These are phyloP conservation scores for Bipolaris victoriae DNA, from an alignment of 2,329 filamentous ascomycete genomes.

Conservation along the genomic window DNA sequence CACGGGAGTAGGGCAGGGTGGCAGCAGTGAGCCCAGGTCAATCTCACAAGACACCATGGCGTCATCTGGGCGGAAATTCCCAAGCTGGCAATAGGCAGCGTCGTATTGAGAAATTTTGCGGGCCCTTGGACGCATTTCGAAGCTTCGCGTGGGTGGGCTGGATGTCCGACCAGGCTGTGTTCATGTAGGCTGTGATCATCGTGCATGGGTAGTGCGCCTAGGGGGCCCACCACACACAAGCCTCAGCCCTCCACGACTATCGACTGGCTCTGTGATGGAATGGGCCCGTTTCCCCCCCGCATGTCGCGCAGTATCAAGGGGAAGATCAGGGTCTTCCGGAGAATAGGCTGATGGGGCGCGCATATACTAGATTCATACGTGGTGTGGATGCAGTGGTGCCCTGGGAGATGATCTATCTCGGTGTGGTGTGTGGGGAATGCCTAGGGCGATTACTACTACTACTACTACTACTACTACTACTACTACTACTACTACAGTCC, in stretches of 20 bases:
- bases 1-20: conserved; percentile 3
- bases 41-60: conserved; percentile 20
- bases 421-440: neutral
- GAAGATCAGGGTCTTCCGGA: conserved; percentile 17
- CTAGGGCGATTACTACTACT: neutral
- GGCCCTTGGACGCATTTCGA: conserved; percentile 17
- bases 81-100: conserved; percentile 11
- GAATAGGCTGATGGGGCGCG: conserved; percentile 6
- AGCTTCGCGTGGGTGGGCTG: conserved; percentile 23
- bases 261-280: conserved; percentile 7
- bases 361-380: conserved; percentile 11
- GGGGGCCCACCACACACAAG: conserved; percentile 10
- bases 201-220: conserved; percentile 20
- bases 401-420: neutral
- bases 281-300: conserved; percentile 10
- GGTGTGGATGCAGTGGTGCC: conserved; percentile 6
- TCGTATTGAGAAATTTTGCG: conserved; percentile 11
- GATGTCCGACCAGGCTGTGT: conserved; percentile 21
- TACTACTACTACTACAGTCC: neutral
- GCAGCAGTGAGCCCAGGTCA: conserved; percentile 5
- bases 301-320: neutral
- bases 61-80: conserved; percentile 23
- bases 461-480: no score
- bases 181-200: conserved; percentile 22
- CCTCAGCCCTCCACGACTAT: conserved; percentile 5